phyloP scores from a whole-genome alignment of 2,329 filamentous ascomycete species.

The Lachnellula suecica region DNA sequence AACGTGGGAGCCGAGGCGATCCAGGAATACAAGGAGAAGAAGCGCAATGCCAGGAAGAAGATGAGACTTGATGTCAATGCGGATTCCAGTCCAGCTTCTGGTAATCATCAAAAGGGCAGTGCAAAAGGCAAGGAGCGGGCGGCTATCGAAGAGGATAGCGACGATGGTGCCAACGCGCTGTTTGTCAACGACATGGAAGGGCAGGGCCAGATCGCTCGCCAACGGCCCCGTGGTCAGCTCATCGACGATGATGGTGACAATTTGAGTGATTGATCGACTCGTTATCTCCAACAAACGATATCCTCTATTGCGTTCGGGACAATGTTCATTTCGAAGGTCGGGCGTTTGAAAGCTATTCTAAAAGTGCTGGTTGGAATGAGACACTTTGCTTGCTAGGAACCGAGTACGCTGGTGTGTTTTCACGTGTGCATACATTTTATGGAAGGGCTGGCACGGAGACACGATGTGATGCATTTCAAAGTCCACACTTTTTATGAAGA shows the following conservation, averaged over 20 bases:
- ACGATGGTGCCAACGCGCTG: background rate
- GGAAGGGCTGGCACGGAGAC: no score
- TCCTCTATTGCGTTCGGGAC: background rate
- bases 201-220: background rate
- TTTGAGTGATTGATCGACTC: background rate
- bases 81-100: no score
- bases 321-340: no score
- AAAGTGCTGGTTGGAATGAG: no score
- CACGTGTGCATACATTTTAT: no score
- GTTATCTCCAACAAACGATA: background rate
- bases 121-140: no score
- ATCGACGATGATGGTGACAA: background rate
- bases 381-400: no score
- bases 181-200: background rate
- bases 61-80: background rate
- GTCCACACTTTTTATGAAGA: background rate
- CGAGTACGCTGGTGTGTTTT: no score
- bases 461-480: no score
- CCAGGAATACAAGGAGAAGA: constrained; percentile 13
- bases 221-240: background rate
- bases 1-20: constrained; percentile 18
- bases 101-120: no score
- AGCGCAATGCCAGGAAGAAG: background rate
- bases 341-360: no score
- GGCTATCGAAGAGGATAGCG: no score